Evolutionary conservation across 108 stramenopile species (phyloP).

Genomic region (Cyclotella atomus): DNA sequence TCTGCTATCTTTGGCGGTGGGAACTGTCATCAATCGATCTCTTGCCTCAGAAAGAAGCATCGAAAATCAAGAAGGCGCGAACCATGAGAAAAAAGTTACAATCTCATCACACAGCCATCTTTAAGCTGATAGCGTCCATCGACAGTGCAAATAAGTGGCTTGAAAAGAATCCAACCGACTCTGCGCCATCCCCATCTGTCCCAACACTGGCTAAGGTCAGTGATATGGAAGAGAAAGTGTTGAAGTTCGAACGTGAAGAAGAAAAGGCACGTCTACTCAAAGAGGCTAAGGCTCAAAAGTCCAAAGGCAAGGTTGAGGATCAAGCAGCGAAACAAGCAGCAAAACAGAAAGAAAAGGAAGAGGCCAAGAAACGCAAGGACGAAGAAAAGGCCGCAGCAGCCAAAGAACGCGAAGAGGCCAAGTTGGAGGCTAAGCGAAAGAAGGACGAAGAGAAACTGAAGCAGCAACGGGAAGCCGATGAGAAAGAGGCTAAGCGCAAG

Average conservation of each 20-base stretch:
- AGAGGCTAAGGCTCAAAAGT: conserved; percentile 47
- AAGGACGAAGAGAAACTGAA: not conserved
- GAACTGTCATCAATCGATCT: conserved; percentile 72
- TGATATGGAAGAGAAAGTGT: conserved; percentile 77
- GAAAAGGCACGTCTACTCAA: conserved; percentile 63
- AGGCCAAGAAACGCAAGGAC: conserved; percentile 52
- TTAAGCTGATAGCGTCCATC: conserved; percentile 56
- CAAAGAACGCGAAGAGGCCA: conserved; percentile 46
- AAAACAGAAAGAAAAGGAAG: conserved; percentile 35
- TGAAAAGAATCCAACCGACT: conserved; percentile 20
- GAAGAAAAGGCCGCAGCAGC: conserved; percentile 51
- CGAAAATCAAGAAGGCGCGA: conserved; percentile 68
- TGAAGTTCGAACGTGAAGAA: conserved; percentile 81
- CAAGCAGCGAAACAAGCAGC: conserved; percentile 42
- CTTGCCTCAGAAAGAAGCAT: conserved; percentile 40
- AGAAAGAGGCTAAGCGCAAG: conserved; percentile 66
- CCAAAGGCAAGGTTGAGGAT: conserved; percentile 38
- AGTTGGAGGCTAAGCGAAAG: conserved; percentile 51
- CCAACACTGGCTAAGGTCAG: conserved; percentile 59
- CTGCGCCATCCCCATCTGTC: conserved; percentile 12
- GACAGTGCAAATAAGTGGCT: conserved; percentile 50
- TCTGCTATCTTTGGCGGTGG: conserved; percentile 79
- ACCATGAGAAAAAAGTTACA: conserved; percentile 62
- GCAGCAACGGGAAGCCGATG: conserved; percentile 28
- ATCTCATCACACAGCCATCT: conserved; percentile 52